Evolutionary conservation across 2,329 filamentous ascomycete species (phyloP).

Genomic region (Graphilbum fragrans): DNA sequence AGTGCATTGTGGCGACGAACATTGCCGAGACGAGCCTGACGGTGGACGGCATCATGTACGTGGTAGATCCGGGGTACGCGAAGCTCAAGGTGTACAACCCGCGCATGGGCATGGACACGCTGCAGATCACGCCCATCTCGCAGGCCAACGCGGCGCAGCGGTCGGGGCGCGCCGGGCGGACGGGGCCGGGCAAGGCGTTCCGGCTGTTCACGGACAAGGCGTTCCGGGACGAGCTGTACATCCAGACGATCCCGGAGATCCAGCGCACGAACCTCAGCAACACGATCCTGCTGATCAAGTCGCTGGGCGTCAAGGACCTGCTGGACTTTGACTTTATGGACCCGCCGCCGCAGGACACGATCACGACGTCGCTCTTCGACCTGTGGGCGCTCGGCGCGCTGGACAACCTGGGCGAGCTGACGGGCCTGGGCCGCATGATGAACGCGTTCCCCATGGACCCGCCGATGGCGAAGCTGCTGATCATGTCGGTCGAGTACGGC

Average conservation of each 20-base stretch:
- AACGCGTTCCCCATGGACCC: constrained; percentile 98
- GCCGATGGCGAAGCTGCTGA: constrained; percentile 84
- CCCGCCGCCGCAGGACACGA: constrained; percentile 92
- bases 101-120: constrained; percentile 97
- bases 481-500: constrained; percentile 78
- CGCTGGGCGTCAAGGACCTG: constrained; percentile 83
- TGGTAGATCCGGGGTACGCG: constrained; percentile 90
- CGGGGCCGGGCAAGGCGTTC: constrained; percentile 90
- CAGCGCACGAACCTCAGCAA: constrained; percentile 94
- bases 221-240: constrained; percentile 90
- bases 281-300: constrained; percentile 88
- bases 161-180: constrained; percentile 85
- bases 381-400: constrained; percentile 91
- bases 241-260: constrained; percentile 95
- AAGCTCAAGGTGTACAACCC: constrained; percentile 99
- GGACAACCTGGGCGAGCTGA: constrained; percentile 88
- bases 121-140: constrained; percentile 94
- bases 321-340: constrained; percentile 99
- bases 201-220: constrained; percentile 89
- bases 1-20: constrained; percentile 96
- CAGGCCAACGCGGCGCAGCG: constrained; percentile 92
- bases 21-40: constrained; percentile 97
- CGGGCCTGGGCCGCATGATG: constrained; percentile 79
- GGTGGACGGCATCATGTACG: constrained; percentile 98
- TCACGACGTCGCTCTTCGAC: constrained; percentile 93